Evolutionary conservation across 176 grass and related monocot genomes (phyloP), one percentile per base, ranked within the genome.

Genomic region (Oryza longistaminata): DNA sequence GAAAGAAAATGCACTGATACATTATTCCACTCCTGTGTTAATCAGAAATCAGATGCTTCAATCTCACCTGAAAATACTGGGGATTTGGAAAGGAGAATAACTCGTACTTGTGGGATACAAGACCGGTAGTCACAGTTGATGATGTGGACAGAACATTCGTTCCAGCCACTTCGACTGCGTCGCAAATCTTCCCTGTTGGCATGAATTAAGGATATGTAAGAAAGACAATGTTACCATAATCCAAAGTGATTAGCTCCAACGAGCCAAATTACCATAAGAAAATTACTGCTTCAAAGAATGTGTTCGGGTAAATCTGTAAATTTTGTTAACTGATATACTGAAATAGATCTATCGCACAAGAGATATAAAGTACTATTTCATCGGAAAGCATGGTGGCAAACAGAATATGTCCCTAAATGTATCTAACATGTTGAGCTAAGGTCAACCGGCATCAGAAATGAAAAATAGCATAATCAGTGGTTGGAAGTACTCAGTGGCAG

Each of bases 131-230:
- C 66, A 92, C 95, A 8, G 86, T 90, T 5, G 95, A 97, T 19
- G 95, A 97, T 79, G 92, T 97, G 0, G 95, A 91, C 1, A 94
- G 69, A n/a, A 97, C 95, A 79, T 93, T 91, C 88, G 87, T 97
- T 65, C 95, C 92, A 11, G 95, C 70, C 85, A 91, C 81, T 82
- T 97, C 95, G 27, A 97, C 88, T 1, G 95, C 95, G 3, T 97
- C 95, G 0, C 86, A 93, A 50, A 94, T 91, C 79, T 94, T 97
- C 10, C 82, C 94, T 97, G 90, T 87, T 60, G 27, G 71, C 9
- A 75, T 4, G 12, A 71, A 49, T 5, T 53, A 27, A 49, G n/a
- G 16, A 50, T 11, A 70, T 67, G 31, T 70, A 34, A 90, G 74
- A 5, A 0, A 66, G 10, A 17, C 3, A 46, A 4, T 37, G 11